phyloP scores from a whole-genome alignment of 1,139 yeast genomes.

The Geotrichum aggregatum region DNA sequence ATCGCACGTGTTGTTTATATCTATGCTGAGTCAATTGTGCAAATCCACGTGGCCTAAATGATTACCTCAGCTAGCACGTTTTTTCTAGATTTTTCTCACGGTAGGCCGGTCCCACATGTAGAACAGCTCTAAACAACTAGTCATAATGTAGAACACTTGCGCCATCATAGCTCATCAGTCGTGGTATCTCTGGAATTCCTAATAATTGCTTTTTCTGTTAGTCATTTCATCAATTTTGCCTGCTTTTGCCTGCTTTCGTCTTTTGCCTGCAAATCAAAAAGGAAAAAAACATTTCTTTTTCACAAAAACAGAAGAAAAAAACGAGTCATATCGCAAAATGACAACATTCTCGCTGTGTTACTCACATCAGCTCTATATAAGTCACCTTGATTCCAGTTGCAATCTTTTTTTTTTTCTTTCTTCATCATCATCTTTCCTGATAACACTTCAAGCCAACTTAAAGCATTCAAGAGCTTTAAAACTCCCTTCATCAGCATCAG shows the following conservation, averaged over 20 bases:
- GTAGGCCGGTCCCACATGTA: not conserved
- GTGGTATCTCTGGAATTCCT: not conserved
- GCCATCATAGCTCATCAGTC: not conserved
- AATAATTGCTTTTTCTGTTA: not conserved
- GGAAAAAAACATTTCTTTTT: not conserved
- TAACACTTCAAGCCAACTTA: too few relatives aligned
- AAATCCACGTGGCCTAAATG: not conserved
- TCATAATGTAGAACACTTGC: not conserved
- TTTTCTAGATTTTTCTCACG: not conserved
- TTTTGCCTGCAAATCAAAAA: not conserved
- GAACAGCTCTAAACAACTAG: not conserved
- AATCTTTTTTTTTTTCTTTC: not conserved
- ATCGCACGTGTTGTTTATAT: too few relatives aligned
- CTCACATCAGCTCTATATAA: not conserved
- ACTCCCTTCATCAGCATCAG: not conserved
- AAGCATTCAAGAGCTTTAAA: not conserved
- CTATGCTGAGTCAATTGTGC: not conserved
- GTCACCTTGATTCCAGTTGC: not conserved
- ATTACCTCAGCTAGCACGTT: too few relatives aligned
- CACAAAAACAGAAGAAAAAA: not conserved
- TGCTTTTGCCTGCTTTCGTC: too few relatives aligned
- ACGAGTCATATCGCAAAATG: not conserved
- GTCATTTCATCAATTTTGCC: not conserved
- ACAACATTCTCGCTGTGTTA: not conserved
- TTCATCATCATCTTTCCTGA: slow-evolving; percentile 2